Percentiles rank a stretch among this genome's conserved stretches.
These are phyloP conservation scores for Penicillium hesseltinei DNA, from an alignment of 2,329 filamentous ascomycete species.

Conservation along the genomic window DNA sequence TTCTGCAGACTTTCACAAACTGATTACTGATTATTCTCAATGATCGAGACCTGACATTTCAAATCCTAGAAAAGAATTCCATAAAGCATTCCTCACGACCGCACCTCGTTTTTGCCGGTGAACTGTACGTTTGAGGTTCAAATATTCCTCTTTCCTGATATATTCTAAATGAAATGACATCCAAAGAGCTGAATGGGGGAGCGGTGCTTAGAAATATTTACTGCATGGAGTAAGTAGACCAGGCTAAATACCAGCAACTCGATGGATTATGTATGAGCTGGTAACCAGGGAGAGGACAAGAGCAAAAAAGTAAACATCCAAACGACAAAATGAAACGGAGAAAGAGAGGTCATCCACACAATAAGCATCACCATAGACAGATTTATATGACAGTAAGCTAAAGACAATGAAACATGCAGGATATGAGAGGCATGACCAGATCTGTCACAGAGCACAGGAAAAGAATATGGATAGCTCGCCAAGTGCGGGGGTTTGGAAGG, in stretches of 20 bases:
- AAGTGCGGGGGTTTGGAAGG: constrained; percentile 10
- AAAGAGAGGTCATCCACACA: constrained; percentile 10
- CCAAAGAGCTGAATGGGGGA: not conserved
- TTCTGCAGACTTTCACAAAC: no score
- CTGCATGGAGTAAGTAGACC: not conserved
- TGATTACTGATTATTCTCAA: constrained; percentile 41
- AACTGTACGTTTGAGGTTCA: not conserved
- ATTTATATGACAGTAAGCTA: constrained; percentile 13
- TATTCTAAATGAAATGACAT: no score
- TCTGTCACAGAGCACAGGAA: constrained; percentile 10
- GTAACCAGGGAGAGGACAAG: not conserved
- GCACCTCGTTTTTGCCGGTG: constrained; percentile 26
- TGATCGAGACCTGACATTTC: constrained; percentile 35
- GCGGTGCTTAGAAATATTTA: not conserved
- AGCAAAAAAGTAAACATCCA: constrained; percentile 3
- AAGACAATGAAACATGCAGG: constrained; percentile 6
- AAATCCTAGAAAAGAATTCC: constrained; percentile 41
- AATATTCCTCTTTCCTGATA: not conserved
- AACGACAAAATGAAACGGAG: constrained; percentile 11
- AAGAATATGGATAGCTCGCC: constrained; percentile 13
- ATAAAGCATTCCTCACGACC: constrained; percentile 40
- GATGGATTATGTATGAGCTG: constrained; percentile 9
- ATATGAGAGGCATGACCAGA: constrained; percentile 9
- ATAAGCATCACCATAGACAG: constrained; percentile 14
- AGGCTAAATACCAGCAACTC: not conserved